Percentiles rank a stretch among this genome's conserved stretches.
Conservation (phyloP, 176 grass and related monocot species). For the Cenchrus purpureus region DNA sequence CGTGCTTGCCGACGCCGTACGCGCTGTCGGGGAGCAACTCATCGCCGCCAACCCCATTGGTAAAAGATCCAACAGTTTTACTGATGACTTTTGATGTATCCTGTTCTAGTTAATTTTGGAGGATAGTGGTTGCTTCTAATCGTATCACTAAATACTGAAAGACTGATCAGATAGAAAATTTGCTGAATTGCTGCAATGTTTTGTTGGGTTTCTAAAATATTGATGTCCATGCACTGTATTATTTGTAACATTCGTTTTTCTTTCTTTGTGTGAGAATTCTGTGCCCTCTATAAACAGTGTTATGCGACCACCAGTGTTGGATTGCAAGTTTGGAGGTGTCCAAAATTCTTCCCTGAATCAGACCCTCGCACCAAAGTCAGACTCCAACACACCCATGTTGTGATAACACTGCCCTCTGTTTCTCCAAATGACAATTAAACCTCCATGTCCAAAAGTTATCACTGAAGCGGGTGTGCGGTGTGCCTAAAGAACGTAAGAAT, state of each 20-base stretch:
- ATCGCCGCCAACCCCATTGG: conserved; percentile 86
- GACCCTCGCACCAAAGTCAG: neutral
- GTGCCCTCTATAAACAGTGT: neutral
- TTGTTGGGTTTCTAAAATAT: neutral
- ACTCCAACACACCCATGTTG: neutral
- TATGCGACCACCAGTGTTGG: neutral
- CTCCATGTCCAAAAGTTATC: no score
- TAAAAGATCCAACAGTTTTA: conserved; percentile 2
- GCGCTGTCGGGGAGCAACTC: conserved; percentile 81
- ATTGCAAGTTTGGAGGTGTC: neutral
- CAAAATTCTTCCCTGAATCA: neutral
- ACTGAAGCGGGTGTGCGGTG: no score
- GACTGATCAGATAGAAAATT: neutral
- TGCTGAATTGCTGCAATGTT: neutral
- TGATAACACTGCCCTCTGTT: neutral
- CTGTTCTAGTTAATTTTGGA: conserved; percentile 16
- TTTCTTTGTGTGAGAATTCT: neutral
- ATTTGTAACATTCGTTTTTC: neutral
- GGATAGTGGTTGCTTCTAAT: neutral
- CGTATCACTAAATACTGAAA: neutral
- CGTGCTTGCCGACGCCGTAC: conserved; percentile 67
- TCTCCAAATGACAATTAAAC: neutral
- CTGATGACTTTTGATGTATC: neutral
- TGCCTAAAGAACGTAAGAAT: no score
- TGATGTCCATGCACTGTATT: neutral